Base-by-base conservation (phyloP, 164 flowering plant genomes). In the Chloranthus sessilifolius region DNA sequence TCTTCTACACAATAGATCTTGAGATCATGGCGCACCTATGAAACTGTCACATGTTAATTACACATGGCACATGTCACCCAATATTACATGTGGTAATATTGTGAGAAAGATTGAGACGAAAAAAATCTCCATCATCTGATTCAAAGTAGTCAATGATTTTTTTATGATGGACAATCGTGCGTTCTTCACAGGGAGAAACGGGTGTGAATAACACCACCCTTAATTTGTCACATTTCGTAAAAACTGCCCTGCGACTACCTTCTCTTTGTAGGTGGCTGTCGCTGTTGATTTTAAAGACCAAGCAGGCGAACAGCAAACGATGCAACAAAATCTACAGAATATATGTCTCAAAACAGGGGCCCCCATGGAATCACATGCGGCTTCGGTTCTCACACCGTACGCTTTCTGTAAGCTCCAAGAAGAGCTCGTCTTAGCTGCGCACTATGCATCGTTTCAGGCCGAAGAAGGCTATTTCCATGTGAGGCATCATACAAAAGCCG, bases 301-400 rank as follows among this genome's bases (percentile, higher is more conserved):
- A 71, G 76, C 95, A 19, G 90, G 88, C 52, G 98, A 90, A 59
- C 95, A 85, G 40, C 94, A 85, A 52, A 85, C 87, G 34, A 90
- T 87, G 98, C 95, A 87, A 62, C 95, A 87, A 67, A 90, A 90
- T 69, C 79, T 87, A 33, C 98, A 90, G 60, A 90, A 85, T 62
- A 81, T 87, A 34, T 72, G 79, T 70, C 72, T 90, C 26, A 90
- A 90, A 67, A 90, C 95, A 11, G 95, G 95, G 14, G 88, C 98
- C 2, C 98, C 98, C 2, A 87, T 87, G 98, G 95, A 90, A 68
- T 81, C 98, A 26, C 89, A 90, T 63, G 95, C 98, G 17, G 88
- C 98, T 49, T 19, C 85, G 21, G 52, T 90, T 54, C 84, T 90
- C 33, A 87, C 91, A 4, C 98, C 98, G 25, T 87, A 55, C 45